Evolutionary conservation across 371 early-diverging fungal species (phyloP), one percentile per base, ranked within the genome.

Genomic region (Mycotypha africana): DNA sequence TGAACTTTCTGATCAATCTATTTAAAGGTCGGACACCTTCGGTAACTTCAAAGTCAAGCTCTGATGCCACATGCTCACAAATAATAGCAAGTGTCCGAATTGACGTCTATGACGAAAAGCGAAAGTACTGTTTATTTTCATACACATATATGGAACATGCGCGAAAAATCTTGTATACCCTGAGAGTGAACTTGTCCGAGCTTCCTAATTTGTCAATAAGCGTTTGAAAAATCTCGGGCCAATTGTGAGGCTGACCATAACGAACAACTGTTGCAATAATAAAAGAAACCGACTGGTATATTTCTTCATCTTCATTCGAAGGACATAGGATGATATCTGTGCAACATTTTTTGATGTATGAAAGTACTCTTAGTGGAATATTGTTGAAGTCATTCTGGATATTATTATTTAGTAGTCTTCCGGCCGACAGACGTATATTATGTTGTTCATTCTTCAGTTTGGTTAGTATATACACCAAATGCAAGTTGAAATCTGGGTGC

Each of bases 401-500:
- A 49, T 78, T 79, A 73, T 86, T 89, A 73, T 90, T 91, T 36
- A 92, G 74, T 45, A 80, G 64, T 37, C 89, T 60, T n/a, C 91
- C 95, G 5, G 92, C 93, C 33, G 84, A 73, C 15, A 77, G 66
- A 35, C 92, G 82, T 17, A 44, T 53, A 20, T 46, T 21, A 6
- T 76, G 60, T 30, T 52, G 49, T 23, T 40, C 39, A 23, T 70
- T 53, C 35, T 63, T 67, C 42, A 69, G 60, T 53, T 75, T 71
- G 3, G 82, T 78, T 42, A 93, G 61, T 41, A 93, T 83, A 48
- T 81, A 82, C 30, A 83, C 76, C 26, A 92, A 78, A 74, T 91
- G 92, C 56, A 79, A 81, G 65, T 79, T 77, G 72, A 82, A 92
- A 53, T 92, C 88, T 17, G 91, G 86, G 17, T 87, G 67, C 45